Evolutionary conservation across 345 rosid species (phyloP), one percentile per base, ranked within the genome.

Genomic region (Brassica carinata): DNA sequence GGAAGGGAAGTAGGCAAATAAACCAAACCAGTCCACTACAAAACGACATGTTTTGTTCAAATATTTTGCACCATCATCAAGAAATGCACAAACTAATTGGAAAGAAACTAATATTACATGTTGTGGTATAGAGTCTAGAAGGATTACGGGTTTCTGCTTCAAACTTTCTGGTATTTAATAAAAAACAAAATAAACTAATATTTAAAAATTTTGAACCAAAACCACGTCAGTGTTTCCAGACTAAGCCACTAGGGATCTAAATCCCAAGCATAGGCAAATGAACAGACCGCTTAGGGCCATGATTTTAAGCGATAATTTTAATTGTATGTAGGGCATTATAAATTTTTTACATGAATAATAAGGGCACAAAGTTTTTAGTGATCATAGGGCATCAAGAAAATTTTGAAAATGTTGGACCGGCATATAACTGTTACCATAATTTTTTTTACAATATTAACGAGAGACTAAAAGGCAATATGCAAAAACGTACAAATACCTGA

Each of bases 401-500:
- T 13, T 48, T 48, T 13, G 15, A 13, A 48, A 48, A 48, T 48
- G 15, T 48, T 14, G 15, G 15, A 48, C 6, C 55, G 5, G 5
- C 34, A 5, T 31, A 4, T 31, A 48, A 13, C 48, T 40, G 13
- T 9, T 40, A 48, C 15, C 55, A 13, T 48, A 48, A 48, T 48
- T 48, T 51, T n/a, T 14, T 53, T 53, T 53, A n/a, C 19, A n/a
- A 53, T 53, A 53, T n/a, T 53, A 53, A 15, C 58, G 18, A 15
- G 18, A 53, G 18, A 53, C 58, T 53, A 53, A 14, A 53, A 53
- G 7, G 5, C 58, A 53, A n/a, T 53, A 53, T 53, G 33, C 57
- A 67, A 11, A 67, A 66, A 38, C 2, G 19, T 53, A 53, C 19
- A 53, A n/a, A 53, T 53, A 69, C 72, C 72, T 23, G 58, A 43